Evolutionary conservation across 495 filamentous ascomycete species (phyloP).

Genomic region (Penicillium desertorum): DNA sequence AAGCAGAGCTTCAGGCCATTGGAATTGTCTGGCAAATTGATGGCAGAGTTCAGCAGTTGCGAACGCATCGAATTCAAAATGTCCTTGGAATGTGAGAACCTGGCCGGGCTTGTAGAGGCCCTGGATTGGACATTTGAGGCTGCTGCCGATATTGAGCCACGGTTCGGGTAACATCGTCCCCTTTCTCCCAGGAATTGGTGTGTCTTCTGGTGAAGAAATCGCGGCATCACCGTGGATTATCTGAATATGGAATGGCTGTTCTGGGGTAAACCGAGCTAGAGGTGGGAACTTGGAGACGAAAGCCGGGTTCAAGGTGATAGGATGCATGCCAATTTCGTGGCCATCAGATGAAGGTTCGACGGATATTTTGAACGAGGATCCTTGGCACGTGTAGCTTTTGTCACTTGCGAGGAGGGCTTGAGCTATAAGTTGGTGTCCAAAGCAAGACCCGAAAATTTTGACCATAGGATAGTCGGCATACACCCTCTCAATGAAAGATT

Average conservation of each 20-base stretch:
- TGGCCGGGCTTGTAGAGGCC: conserved; percentile 29
- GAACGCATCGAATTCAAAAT: conserved; percentile 35
- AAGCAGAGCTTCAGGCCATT: conserved; percentile 21
- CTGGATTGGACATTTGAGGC: conserved; percentile 27
- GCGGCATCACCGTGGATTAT: conserved; percentile 34
- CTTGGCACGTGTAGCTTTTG: conserved; percentile 10
- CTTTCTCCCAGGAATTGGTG: not conserved
- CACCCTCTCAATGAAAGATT: conserved; percentile 17
- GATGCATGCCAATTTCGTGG: conserved; percentile 27
- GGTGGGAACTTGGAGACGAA: conserved; percentile 18
- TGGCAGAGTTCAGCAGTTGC: conserved; percentile 20
- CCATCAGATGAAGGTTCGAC: conserved; percentile 12
- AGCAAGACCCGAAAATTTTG: conserved; percentile 35
- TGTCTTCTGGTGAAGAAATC: conserved; percentile 7
- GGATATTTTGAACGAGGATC: conserved; percentile 13
- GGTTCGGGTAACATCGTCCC: conserved; percentile 11
- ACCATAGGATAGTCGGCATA: conserved; percentile 33
- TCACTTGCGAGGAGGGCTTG: conserved; percentile 20
- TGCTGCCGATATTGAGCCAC: conserved; percentile 29
- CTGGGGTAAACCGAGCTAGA: conserved; percentile 5
- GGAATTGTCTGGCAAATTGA: conserved; percentile 25
- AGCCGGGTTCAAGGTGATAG: conserved; percentile 15
- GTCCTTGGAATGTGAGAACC: conserved; percentile 31
- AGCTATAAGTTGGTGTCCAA: conserved; percentile 36
- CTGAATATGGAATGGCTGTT: conserved; percentile 22